A percentile compares a stretch with the other conserved stretches of the same genome.
These are phyloP conservation scores for Mortierella sp. DNA, from an alignment of 371 early-diverging fungal species.

Conservation along the genomic window DNA sequence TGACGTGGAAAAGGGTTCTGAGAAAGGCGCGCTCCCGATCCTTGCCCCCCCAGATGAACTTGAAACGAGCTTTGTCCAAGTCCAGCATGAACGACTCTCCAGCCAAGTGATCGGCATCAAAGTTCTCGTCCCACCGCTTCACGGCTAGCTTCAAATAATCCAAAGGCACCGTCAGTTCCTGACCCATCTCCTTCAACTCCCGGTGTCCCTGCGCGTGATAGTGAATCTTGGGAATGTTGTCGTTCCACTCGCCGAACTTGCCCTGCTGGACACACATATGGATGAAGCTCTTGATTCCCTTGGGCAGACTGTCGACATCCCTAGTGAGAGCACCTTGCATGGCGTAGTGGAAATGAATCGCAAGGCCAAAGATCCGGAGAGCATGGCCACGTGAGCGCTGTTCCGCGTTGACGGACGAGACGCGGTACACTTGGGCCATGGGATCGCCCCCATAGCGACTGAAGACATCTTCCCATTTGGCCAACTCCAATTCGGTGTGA, in stretches of 20 bases:
- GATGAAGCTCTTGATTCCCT: slow-evolving; percentile 41
- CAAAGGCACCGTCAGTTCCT: slow-evolving; percentile 22
- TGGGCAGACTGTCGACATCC: slow-evolving; percentile 35
- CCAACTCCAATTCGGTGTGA: slow-evolving; percentile 33
- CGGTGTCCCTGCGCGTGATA: slow-evolving; percentile 40
- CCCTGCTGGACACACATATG: slow-evolving; percentile 19
- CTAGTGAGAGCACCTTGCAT: slow-evolving; percentile 10
- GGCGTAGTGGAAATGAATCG: slow-evolving; percentile 40
- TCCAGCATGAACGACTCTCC: slow-evolving; percentile 56
- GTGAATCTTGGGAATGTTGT: slow-evolving; percentile 46
- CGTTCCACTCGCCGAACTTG: slow-evolving; percentile 42
- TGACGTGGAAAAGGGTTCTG: slow-evolving; percentile 40
- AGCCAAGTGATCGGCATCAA: slow-evolving; percentile 42
- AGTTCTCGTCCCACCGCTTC: slow-evolving; percentile 49
- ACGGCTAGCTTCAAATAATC: slow-evolving; percentile 46
- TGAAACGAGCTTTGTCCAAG: slow-evolving; percentile 32
- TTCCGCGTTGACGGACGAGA: slow-evolving; percentile 35
- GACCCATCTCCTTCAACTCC: slow-evolving; percentile 28
- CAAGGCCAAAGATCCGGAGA: slow-evolving; percentile 46
- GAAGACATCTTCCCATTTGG: slow-evolving; percentile 27
- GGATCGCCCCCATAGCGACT: slow-evolving; percentile 26
- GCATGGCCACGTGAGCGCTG: slow-evolving; percentile 44
- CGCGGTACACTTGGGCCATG: slow-evolving; percentile 23
- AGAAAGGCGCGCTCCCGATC: slow-evolving; percentile 32
- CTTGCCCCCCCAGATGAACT: slow-evolving; percentile 39